These are phyloP conservation scores for Sporormia fimetaria DNA, from an alignment of 495 filamentous ascomycete genomes.

Conservation along the genomic window DNA sequence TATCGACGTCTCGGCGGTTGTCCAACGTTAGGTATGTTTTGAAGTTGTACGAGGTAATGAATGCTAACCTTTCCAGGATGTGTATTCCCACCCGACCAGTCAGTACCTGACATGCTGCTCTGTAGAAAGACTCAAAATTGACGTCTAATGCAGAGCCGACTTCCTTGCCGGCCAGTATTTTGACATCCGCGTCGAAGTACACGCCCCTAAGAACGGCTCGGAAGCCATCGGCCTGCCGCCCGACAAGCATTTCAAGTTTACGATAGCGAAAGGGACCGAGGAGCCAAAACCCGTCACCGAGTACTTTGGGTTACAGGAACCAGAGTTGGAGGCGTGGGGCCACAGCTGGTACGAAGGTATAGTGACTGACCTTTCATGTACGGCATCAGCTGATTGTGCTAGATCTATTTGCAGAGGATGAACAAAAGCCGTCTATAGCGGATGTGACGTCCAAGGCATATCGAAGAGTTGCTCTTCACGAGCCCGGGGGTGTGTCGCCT, in stretches of 20 bases:
- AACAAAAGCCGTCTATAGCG: slow-evolving; percentile 50
- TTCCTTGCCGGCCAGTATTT: slow-evolving; percentile 66
- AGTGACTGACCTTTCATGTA: not conserved
- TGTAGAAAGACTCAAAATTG: not conserved
- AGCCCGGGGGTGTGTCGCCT: slow-evolving; percentile 34
- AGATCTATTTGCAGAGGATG: slow-evolving; percentile 61
- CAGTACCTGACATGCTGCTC: slow-evolving; percentile 22
- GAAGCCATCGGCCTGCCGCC: slow-evolving; percentile 50
- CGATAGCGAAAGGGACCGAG: slow-evolving; percentile 48
- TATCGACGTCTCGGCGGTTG: slow-evolving; percentile 60
- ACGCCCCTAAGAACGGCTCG: slow-evolving; percentile 64
- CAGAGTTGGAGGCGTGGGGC: slow-evolving; percentile 56
- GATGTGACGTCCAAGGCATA: slow-evolving; percentile 62
- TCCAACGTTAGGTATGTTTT: slow-evolving; percentile 43
- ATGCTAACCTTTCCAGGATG: slow-evolving; percentile 38
- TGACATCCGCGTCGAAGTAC: slow-evolving; percentile 65
- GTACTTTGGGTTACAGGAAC: slow-evolving; percentile 50
- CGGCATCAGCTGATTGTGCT: not conserved
- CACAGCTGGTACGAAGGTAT: slow-evolving; percentile 59
- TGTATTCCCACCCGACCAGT: slow-evolving; percentile 64
- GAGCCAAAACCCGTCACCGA: slow-evolving; percentile 38
- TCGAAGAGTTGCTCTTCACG: slow-evolving; percentile 52
- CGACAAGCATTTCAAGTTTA: slow-evolving; percentile 58
- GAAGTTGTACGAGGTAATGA: not conserved
- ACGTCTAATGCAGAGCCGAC: slow-evolving; percentile 38